phyloP scores from a whole-genome alignment of 2,329 filamentous ascomycete genomes.

The Botrytis hyacinthi region DNA sequence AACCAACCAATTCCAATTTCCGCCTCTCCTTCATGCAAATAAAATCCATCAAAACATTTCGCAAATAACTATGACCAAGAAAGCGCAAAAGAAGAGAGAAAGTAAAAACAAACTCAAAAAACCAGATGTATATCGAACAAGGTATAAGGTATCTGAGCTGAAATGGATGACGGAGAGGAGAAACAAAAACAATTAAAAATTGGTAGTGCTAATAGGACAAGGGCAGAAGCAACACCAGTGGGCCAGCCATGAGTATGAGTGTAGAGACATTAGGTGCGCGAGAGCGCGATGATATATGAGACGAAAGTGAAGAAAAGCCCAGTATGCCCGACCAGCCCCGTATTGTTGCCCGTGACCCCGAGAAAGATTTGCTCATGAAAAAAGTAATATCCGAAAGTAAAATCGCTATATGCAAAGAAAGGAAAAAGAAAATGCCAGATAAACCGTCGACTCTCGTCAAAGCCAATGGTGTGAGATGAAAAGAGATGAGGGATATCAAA shows the following conservation, averaged over 20 bases:
- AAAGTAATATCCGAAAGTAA: constrained; percentile 20
- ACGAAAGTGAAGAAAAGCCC: constrained; percentile 32
- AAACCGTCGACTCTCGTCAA: constrained; percentile 17
- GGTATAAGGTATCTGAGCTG: constrained; percentile 59
- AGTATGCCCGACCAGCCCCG: constrained; percentile 39
- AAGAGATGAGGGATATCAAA: constrained; percentile 39
- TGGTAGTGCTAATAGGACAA: constrained; percentile 35
- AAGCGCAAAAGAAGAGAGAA: background rate
- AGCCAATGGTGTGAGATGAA: constrained; percentile 36
- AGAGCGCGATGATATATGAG: constrained; percentile 27
- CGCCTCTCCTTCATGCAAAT: constrained; percentile 21
- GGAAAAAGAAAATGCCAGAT: constrained; percentile 31
- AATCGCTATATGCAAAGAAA: constrained; percentile 37
- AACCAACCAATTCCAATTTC: constrained; percentile 14
- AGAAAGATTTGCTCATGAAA: constrained; percentile 35
- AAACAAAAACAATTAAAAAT: constrained; percentile 36
- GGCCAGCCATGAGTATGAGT: constrained; percentile 39
- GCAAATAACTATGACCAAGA: constrained; percentile 23
- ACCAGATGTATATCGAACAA: constrained; percentile 55
- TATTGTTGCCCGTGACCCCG: constrained; percentile 48
- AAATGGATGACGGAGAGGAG: constrained; percentile 31
- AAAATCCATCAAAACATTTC: constrained; percentile 25
- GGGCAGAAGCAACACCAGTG: constrained; percentile 39
- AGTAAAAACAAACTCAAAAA: constrained; percentile 25
- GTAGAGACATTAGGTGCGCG: constrained; percentile 33